Evolutionary conservation across 805 yeast genomes (phyloP).

Genomic region (Zygoascus ofunaensis): DNA sequence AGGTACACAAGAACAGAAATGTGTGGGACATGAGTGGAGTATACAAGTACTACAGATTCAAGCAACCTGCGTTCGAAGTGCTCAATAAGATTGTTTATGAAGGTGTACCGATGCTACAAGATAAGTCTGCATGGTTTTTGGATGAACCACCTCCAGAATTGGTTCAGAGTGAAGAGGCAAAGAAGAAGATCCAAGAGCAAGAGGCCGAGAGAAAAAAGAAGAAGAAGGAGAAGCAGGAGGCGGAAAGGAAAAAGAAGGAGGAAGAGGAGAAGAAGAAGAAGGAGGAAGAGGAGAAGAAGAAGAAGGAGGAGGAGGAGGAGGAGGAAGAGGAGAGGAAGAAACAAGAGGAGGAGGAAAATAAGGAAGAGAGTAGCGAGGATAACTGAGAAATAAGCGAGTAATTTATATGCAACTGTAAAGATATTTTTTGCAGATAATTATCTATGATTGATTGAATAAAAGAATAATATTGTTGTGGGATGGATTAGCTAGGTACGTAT

Average conservation of each 20-base stretch:
- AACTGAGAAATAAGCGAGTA: not conserved
- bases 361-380: not conserved
- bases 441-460: too few relatives aligned
- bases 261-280: not conserved
- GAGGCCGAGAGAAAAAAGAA: too few relatives aligned
- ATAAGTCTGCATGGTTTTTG: not conserved
- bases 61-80: not conserved
- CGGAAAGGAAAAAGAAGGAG: not conserved
- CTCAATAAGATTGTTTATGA: not conserved
- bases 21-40: conserved; percentile 9
- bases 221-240: too few relatives aligned
- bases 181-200: not conserved
- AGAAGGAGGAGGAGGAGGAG: not conserved
- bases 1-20: conserved; percentile 7
- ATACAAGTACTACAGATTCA: not conserved
- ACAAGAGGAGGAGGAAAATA: not conserved
- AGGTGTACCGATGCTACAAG: not conserved
- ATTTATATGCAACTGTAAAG: too few relatives aligned
- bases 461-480: too few relatives aligned
- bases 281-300: too few relatives aligned
- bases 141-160: not conserved
- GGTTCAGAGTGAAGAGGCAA: not conserved
- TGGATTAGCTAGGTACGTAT: too few relatives aligned
- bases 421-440: too few relatives aligned
- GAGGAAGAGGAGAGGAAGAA: not conserved